Evolutionary conservation across 148 eudicot genomes (phyloP).

Genomic region (Rhododendron ferrugineum): DNA sequence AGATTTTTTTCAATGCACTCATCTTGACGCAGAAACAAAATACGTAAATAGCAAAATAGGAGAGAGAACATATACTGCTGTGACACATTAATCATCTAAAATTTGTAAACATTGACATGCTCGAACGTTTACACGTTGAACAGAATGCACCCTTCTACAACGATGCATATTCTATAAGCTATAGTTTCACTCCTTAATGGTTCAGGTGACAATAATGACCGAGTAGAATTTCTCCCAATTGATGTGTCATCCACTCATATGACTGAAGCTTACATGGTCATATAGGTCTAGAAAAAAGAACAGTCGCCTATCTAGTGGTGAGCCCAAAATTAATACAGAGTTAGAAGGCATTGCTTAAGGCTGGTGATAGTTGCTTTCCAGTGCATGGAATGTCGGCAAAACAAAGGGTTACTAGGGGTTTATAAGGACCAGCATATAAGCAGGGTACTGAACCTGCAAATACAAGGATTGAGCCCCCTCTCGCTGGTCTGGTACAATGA

Average conservation of each 20-base stretch:
- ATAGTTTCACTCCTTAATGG: background rate
- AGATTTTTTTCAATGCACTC: background rate
- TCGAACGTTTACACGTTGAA: background rate
- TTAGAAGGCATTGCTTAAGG: background rate
- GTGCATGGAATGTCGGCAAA: background rate
- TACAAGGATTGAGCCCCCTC: background rate
- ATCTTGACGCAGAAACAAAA: background rate
- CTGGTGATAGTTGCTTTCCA: background rate
- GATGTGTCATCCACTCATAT: background rate
- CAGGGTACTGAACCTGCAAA: background rate
- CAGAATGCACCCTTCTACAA: background rate
- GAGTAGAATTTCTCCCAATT: background rate
- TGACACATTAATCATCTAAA: background rate
- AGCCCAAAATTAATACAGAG: background rate
- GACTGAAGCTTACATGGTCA: background rate
- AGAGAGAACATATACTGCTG: background rate
- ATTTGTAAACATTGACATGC: background rate
- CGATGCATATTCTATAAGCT: background rate
- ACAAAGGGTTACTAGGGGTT: background rate
- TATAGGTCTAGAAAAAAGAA: background rate
- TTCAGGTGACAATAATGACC: background rate
- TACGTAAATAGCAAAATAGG: background rate
- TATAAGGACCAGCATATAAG: background rate
- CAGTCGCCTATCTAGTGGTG: background rate
- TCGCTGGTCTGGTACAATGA: background rate